Conservation (phyloP, 441 rosid species). For the Syzygium malaccense region DNA sequence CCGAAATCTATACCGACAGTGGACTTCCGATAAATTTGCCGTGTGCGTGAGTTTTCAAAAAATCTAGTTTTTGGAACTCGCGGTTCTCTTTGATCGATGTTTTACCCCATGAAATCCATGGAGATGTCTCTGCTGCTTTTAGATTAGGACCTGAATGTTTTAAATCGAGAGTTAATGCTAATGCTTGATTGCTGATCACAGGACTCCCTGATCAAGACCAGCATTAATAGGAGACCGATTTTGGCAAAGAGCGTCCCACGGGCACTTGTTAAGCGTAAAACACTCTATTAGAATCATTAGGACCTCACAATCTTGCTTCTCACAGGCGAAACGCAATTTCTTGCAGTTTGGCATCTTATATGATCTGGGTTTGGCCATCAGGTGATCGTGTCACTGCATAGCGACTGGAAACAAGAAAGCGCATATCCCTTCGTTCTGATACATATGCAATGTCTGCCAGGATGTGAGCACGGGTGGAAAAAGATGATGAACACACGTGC, state of each 20-base stretch:
- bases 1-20: not conserved
- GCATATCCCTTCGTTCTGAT: not conserved
- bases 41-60: not conserved
- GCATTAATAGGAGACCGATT: not conserved
- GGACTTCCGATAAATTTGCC: not conserved
- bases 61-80: not conserved
- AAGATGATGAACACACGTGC: not conserved
- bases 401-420: not conserved
- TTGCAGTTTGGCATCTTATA: not conserved
- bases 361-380: not conserved
- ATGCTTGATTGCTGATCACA: no score
- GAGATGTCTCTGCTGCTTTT: not conserved
- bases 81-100: not conserved
- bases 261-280: not conserved
- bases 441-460: not conserved
- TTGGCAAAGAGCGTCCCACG: not conserved
- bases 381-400: not conserved
- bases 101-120: not conserved
- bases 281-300: not conserved
- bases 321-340: not conserved
- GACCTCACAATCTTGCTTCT: not conserved
- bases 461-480: not conserved
- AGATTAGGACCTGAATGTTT: not conserved
- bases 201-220: not conserved
- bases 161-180: not conserved